These are phyloP conservation scores for Metschnikowia santaceciliae DNA, from an alignment of 805 yeast genomes.

Conservation along the genomic window DNA sequence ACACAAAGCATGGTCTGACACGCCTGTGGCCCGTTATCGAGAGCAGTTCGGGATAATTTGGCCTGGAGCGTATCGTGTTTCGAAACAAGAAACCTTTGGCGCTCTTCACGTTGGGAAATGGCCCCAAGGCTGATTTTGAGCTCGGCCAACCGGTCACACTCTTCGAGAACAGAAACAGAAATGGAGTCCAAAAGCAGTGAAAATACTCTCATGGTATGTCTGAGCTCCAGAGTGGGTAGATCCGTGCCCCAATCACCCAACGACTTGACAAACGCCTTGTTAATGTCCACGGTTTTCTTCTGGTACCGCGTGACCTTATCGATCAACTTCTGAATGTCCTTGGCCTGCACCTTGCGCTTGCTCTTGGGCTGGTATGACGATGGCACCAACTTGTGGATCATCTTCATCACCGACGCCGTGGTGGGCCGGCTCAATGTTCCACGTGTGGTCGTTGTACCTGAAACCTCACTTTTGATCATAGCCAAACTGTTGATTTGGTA, in stretches of 20 bases:
- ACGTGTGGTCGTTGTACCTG: constrained; percentile 8
- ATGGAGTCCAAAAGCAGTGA: constrained; percentile 12
- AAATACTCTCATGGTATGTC: constrained; percentile 12
- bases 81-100: constrained; percentile 36
- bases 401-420: constrained; percentile 18
- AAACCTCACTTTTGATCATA: background rate
- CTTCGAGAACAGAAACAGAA: constrained; percentile 22
- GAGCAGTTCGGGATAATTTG: constrained; percentile 40
- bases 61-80: constrained; percentile 36
- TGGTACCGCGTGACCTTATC: constrained; percentile 35
- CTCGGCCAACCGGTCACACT: constrained; percentile 41
- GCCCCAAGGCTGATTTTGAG: constrained; percentile 42
- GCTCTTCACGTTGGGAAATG: constrained; percentile 49
- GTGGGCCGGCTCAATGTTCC: constrained; percentile 14
- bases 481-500: background rate
- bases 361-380: constrained; percentile 4
- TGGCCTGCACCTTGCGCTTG: constrained; percentile 8
- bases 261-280: constrained; percentile 13
- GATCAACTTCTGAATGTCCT: constrained; percentile 15
- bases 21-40: constrained; percentile 41
- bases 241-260: constrained; percentile 14
- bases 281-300: constrained; percentile 21
- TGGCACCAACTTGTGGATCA: constrained; percentile 15
- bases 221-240: constrained; percentile 13
- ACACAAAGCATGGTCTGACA: constrained; percentile 40